Percentiles rank a stretch among this genome's conserved stretches.
Conservation (phyloP, 495 filamentous ascomycete species). For the Penicilliopsis zonata region DNA sequence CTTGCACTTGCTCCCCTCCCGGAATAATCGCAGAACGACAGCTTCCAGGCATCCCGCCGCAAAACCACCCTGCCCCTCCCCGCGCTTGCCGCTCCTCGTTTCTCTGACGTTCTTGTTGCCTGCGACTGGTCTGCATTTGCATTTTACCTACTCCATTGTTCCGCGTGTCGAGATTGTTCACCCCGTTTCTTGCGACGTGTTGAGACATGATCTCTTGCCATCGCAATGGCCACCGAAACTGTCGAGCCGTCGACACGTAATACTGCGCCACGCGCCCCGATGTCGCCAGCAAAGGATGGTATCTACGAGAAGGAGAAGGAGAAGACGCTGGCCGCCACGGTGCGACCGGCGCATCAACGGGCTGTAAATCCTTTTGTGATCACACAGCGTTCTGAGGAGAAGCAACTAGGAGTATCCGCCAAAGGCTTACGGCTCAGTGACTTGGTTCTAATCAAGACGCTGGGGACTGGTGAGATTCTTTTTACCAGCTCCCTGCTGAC, state of each 20-base stretch:
- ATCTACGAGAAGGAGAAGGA: slow-evolving; percentile 39
- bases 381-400: slow-evolving; percentile 39
- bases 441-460: slow-evolving; percentile 76
- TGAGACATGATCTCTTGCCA: slow-evolving; percentile 24
- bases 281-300: too few species aligned
- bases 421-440: slow-evolving; percentile 51
- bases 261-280: slow-evolving; percentile 19
- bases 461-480: slow-evolving; percentile 63
- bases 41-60: too few species aligned
- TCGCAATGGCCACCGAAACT: slow-evolving; percentile 33
- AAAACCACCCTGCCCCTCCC: neutral
- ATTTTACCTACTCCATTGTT: slow-evolving; percentile 8
- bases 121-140: slow-evolving; percentile 1
- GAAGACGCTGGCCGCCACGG: slow-evolving; percentile 29
- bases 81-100: slow-evolving; percentile 1
- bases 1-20: slow-evolving; percentile 1
- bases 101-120: slow-evolving; percentile 4
- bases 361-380: slow-evolving; percentile 41
- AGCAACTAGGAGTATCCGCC: slow-evolving; percentile 44
- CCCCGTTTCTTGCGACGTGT: slow-evolving; percentile 7
- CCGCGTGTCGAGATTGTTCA: slow-evolving; percentile 10
- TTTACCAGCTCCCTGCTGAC: slow-evolving; percentile 19
- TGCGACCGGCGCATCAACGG: slow-evolving; percentile 33
- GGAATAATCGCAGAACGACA: too few species aligned
- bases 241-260: slow-evolving; percentile 27